Base-by-base conservation (phyloP, 352 stramenopile genomes). In the Phytopythium delawarense region DNA sequence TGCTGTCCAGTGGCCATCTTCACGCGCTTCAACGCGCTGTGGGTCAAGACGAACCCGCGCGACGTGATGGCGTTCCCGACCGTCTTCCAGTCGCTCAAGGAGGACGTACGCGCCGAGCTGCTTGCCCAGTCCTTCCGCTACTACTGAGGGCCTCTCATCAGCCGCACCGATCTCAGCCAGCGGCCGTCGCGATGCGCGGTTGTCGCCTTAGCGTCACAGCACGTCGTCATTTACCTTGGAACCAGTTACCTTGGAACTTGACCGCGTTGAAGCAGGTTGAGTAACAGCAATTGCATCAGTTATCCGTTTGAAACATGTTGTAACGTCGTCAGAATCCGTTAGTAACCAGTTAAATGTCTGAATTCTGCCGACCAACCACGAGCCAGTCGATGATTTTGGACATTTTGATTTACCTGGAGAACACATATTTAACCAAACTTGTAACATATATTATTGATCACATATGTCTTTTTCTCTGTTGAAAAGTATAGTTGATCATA, bases 31-130 rank as follows among this genome's bases (percentile, higher is more conserved):
- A 91, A 94, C 70, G 84, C 85, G 59, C 62, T 92, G 0, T 95
- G 87, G 87, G 78, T 94, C 35, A 78, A 88, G 59, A 76, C 76
- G 25, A 94, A 95, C 58, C 87, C 87, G 49, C 79, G 77, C 45
- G 87, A 95, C 46, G 78, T 92, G 30, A 95, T 95, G 87, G 84
- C 82, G 23, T 95, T 95, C 65, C 87, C 87, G 7, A 75, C 72
- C 25, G 87, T 95, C 49, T 95, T 95, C 68, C 72, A 94, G 58
- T 78, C 78, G 48, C 76, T 95, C 58, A 93, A 95, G 72, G 64
- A 81, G 39, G 73, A 78, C 49, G 78, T 92, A 50, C 81, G 82
- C 46, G 25, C 51, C 34, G 78, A 94, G 57, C 68, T 92, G 23
- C 69, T 61, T 30, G 67, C 71, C 48, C 72, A 73, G 35, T 89